Evolutionary conservation across 192 early-diverging fungal genomes (phyloP).

Genomic region (Backusella liffmaniae): DNA sequence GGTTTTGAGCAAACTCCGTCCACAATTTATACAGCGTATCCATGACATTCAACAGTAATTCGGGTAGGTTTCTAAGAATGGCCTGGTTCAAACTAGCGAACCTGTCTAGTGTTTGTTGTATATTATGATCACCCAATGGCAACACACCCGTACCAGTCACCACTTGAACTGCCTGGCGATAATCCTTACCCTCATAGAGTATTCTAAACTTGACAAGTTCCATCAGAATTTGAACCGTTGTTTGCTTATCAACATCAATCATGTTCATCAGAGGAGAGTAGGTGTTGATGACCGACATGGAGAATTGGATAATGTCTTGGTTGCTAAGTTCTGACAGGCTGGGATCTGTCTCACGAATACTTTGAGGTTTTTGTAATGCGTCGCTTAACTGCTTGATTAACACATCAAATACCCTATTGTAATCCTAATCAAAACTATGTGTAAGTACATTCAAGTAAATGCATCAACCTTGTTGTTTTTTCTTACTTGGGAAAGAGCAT

Average conservation of each 20-base stretch:
- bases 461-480: conserved; percentile 8
- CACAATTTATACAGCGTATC: conserved; percentile 58
- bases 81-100: conserved; percentile 64
- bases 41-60: conserved; percentile 74
- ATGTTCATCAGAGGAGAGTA: not conserved
- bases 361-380: conserved; percentile 10
- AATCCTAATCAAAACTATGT: conserved; percentile 28
- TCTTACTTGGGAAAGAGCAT: conserved; percentile 65
- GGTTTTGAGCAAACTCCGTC: not conserved
- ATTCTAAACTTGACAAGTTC: conserved; percentile 53
- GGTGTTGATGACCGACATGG: not conserved
- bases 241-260: not conserved
- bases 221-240: not conserved
- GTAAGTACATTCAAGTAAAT: not conserved
- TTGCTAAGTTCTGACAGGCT: not conserved
- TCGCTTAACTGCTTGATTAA: conserved; percentile 32
- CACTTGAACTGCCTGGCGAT: conserved; percentile 58
- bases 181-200: conserved; percentile 49
- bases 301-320: conserved; percentile 1
- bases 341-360: not conserved
- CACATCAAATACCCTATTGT: conserved; percentile 18
- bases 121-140: conserved; percentile 60
- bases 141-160: conserved; percentile 64
- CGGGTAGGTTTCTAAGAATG: conserved; percentile 74
- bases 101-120: conserved; percentile 64